phyloP scores from a whole-genome alignment of 768 basidiomycete genomes.

The Boletus insuetus region DNA sequence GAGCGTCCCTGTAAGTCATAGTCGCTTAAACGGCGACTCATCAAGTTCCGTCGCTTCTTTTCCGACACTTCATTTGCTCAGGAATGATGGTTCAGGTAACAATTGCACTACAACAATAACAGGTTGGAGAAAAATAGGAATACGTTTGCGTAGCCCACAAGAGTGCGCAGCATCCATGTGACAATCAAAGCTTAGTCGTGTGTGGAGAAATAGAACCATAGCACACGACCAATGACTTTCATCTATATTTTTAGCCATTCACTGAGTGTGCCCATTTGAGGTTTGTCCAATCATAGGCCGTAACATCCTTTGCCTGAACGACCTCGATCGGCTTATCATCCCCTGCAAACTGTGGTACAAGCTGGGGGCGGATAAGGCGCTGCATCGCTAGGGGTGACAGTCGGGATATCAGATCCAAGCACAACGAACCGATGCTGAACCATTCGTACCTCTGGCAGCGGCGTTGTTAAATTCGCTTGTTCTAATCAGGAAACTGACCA shows the following conservation, averaged over 20 bases:
- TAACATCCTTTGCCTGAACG: conserved; percentile 11
- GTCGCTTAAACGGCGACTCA: conserved; percentile 21
- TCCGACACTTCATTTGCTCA: conserved; percentile 11
- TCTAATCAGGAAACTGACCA: conserved; percentile 10
- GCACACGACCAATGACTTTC: background rate
- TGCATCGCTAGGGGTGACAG: conserved; percentile 13
- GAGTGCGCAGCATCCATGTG: conserved; percentile 5
- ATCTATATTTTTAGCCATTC: conserved; percentile 10
- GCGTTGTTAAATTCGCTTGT: conserved; percentile 23
- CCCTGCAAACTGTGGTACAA: conserved; percentile 12
- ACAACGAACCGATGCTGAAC: background rate
- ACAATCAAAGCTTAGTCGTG: background rate
- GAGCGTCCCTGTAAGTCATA: conserved; percentile 25
- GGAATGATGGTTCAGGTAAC: conserved; percentile 10
- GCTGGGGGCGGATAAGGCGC: conserved; percentile 17
- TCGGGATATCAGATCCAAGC: conserved; percentile 8
- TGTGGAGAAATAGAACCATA: background rate
- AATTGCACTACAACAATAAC: conserved; percentile 20
- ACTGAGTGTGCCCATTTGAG: conserved; percentile 4
- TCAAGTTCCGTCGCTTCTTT: conserved; percentile 23
- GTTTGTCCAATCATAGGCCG: conserved; percentile 21
- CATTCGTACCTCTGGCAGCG: conserved; percentile 19
- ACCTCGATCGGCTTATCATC: background rate
- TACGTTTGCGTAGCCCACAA: conserved; percentile 14
- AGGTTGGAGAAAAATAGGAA: conserved; percentile 12